These are phyloP conservation scores for Cryphonectria japonica DNA, from an alignment of 2,329 filamentous ascomycete genomes.

Conservation along the genomic window DNA sequence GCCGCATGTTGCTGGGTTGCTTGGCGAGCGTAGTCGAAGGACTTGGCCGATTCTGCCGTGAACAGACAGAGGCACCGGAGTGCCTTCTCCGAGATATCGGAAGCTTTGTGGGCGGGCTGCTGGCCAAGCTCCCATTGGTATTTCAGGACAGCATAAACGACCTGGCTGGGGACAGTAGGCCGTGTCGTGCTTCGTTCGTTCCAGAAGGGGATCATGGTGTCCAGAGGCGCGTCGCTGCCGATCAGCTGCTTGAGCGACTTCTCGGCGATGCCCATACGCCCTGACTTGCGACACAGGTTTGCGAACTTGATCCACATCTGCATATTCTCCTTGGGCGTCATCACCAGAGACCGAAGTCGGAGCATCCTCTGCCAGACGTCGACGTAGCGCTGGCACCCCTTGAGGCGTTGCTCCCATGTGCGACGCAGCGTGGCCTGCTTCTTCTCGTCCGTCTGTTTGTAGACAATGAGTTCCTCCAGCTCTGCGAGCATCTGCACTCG, in stretches of 20 bases:
- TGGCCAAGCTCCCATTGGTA: conserved; percentile 92
- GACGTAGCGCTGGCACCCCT: conserved; percentile 94
- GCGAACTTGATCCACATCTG: conserved; percentile 99
- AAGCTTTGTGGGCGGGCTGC: conserved; percentile 48
- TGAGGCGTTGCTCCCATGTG: conserved; percentile 94
- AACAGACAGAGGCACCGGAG: conserved; percentile 64
- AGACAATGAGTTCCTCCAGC: conserved; percentile 95
- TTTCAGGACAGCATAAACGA: conserved; percentile 96
- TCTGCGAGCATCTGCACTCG: conserved; percentile 99
- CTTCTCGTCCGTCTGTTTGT: conserved; percentile 90
- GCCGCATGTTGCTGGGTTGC: conserved; percentile 53
- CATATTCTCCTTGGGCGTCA: conserved; percentile 89
- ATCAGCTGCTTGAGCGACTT: conserved; percentile 93
- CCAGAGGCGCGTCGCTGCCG: conserved; percentile 67
- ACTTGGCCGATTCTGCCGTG: conserved; percentile 61
- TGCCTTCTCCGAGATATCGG: conserved; percentile 56
- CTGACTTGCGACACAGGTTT: conserved; percentile 95
- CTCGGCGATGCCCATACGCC: conserved; percentile 91
- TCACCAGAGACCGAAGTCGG: conserved; percentile 88
- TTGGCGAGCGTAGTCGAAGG: conserved; percentile 56
- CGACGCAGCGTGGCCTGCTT: conserved; percentile 89
- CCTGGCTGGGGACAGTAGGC: conserved; percentile 67
- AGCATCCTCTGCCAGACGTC: conserved; percentile 99
- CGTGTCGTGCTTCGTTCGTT: conserved; percentile 44
- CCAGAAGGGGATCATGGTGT: conserved; percentile 65